Evolutionary conservation across 331 rosid genomes (phyloP).

Genomic region (Malus hybrid): DNA sequence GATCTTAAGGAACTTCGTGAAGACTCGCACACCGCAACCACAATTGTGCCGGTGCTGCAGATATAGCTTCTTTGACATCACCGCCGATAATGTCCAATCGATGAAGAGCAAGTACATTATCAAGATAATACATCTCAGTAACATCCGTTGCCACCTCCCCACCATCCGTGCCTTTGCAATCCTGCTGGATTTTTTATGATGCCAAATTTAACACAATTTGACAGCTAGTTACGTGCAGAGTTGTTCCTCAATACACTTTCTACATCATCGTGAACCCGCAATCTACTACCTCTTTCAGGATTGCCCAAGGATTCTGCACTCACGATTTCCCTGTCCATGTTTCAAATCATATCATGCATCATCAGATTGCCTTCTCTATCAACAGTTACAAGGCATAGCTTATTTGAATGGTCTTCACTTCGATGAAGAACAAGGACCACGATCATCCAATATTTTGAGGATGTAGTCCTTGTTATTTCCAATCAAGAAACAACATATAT

Average conservation of each 20-base stretch:
- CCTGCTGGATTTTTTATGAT: constrained; percentile 37
- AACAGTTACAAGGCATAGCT: too few species aligned
- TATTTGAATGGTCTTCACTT: too few species aligned
- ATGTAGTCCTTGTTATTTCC: too few species aligned
- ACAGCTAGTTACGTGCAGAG: not conserved
- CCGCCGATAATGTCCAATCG: constrained; percentile 30
- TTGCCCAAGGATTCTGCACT: not conserved
- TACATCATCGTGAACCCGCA: not conserved
- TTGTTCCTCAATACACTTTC: not conserved
- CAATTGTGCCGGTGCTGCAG: too few species aligned
- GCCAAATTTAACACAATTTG: not conserved
- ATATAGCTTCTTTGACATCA: too few species aligned
- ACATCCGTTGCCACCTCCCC: constrained; percentile 32
- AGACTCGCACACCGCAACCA: too few species aligned
- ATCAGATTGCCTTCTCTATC: too few species aligned
- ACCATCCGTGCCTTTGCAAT: constrained; percentile 34
- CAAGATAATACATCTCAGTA: constrained; percentile 46
- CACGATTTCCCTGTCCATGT: constrained; percentile 32
- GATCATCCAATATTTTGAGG: too few species aligned
- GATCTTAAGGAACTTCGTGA: too few species aligned
- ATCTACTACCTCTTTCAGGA: constrained; percentile 9
- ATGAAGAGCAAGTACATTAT: constrained; percentile 51
- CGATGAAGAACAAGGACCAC: too few species aligned
- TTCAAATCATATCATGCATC: constrained; percentile 26
- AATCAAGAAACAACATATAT: too few species aligned